Conservation (phyloP, 805 yeast genomes). For the Sugiyamaella smithiae region DNA sequence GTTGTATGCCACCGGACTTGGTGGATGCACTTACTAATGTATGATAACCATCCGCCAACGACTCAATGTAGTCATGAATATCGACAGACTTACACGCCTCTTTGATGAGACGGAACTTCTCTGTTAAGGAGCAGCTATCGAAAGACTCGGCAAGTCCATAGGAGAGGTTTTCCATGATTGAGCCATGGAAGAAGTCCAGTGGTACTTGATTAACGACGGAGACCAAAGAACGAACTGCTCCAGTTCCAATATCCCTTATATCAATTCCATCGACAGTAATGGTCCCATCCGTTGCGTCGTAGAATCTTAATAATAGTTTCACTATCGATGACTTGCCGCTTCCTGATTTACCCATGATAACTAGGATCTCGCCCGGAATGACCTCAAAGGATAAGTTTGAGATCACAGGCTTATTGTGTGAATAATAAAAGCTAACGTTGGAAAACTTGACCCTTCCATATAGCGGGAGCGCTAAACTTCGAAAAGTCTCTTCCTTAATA, state of each 20-base stretch:
- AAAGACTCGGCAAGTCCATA: slow-evolving; percentile 42
- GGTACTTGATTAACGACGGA: slow-evolving; percentile 78
- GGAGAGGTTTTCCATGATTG: slow-evolving; percentile 65
- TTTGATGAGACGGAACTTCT: slow-evolving; percentile 30
- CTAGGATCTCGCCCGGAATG: slow-evolving; percentile 50
- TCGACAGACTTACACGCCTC: slow-evolving; percentile 44
- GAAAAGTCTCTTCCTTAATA: not conserved
- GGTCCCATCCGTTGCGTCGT: slow-evolving; percentile 39
- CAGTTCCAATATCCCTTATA: slow-evolving; percentile 45
- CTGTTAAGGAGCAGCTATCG: not conserved
- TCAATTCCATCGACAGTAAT: slow-evolving; percentile 49
- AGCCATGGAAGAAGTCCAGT: slow-evolving; percentile 60
- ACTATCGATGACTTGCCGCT: slow-evolving; percentile 84
- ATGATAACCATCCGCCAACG: slow-evolving; percentile 55
- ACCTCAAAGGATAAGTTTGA: slow-evolving; percentile 45
- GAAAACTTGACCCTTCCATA: slow-evolving; percentile 38
- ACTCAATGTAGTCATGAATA: slow-evolving; percentile 52
- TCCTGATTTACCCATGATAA: slow-evolving; percentile 84
- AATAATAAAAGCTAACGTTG: slow-evolving; percentile 43
- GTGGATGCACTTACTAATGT: slow-evolving; percentile 54
- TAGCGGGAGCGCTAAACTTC: not conserved
- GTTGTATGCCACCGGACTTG: slow-evolving; percentile 31
- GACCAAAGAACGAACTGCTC: slow-evolving; percentile 50
- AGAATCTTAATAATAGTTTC: slow-evolving; percentile 54
- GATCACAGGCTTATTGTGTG: slow-evolving; percentile 35